Conservation (phyloP, 179 eudicot genomes). For the Heliamphora pulchella region DNA sequence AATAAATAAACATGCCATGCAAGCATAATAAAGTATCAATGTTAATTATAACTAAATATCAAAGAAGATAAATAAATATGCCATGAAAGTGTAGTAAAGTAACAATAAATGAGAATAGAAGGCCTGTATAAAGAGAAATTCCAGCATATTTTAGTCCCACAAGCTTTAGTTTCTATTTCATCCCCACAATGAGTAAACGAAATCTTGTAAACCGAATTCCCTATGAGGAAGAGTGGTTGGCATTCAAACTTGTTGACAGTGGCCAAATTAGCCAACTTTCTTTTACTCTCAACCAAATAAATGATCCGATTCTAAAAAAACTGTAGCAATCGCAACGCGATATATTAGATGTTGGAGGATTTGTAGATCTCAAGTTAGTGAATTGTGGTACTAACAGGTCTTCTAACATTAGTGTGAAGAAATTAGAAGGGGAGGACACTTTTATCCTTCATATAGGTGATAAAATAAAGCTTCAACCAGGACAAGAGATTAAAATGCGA, state of each 20-base stretch:
- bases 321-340: background rate
- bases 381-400: background rate
- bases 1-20: too few relatives aligned
- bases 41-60: too few relatives aligned
- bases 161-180: background rate
- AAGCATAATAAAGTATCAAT: too few relatives aligned
- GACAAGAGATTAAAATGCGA: background rate
- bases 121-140: background rate
- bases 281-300: background rate
- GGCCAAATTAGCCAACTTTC: background rate
- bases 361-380: background rate
- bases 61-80: background rate
- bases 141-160: background rate
- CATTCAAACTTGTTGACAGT: background rate
- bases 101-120: background rate
- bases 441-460: background rate
- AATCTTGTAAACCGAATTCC: background rate
- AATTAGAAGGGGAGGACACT: background rate
- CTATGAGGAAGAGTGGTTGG: background rate
- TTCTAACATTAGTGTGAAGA: background rate
- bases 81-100: background rate
- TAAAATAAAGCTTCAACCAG: background rate
- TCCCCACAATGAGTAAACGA: constrained; percentile 2
- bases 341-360: background rate
- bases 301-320: background rate